A percentile compares a stretch with the other conserved stretches of the same genome.
phyloP scores from a whole-genome alignment of 2,329 filamentous ascomycete genomes.

The Zopfia rhizophila region DNA sequence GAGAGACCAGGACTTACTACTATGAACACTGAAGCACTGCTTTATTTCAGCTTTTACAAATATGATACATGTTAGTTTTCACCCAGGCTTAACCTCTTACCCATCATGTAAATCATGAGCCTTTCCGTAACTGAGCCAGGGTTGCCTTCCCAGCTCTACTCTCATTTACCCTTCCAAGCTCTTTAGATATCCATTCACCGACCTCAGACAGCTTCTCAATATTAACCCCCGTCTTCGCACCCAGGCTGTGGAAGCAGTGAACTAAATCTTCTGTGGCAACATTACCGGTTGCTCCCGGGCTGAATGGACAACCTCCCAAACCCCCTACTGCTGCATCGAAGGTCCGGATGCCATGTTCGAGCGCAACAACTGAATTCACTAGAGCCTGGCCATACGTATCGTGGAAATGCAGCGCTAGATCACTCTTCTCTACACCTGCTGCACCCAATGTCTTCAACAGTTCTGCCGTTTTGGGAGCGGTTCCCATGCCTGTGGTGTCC shows the following conservation, averaged over 20 bases:
- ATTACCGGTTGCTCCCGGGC: constrained; percentile 86
- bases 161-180: constrained; percentile 49
- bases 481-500: constrained; percentile 92
- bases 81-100: too few relatives aligned
- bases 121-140: constrained; percentile 41
- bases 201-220: constrained; percentile 48
- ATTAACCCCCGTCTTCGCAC: constrained; percentile 76
- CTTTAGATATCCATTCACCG: constrained; percentile 52
- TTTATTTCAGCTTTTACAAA: too few relatives aligned
- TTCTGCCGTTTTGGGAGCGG: constrained; percentile 73
- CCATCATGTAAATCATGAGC: too few relatives aligned
- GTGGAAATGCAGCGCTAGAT: constrained; percentile 86
- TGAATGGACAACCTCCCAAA: constrained; percentile 85
- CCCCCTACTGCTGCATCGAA: constrained; percentile 86
- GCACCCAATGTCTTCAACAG: constrained; percentile 72
- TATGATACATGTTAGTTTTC: too few relatives aligned
- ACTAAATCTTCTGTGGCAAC: constrained; percentile 87
- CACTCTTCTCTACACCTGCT: constrained; percentile 74
- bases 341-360: constrained; percentile 79
- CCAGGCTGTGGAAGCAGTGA: constrained; percentile 77
- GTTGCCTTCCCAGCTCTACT: constrained; percentile 53
- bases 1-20: too few relatives aligned
- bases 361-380: constrained; percentile 81
- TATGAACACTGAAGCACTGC: too few relatives aligned
- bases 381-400: constrained; percentile 88